Percentiles rank a stretch among this genome's conserved stretches.
Evolutionary conservation across 2,329 filamentous ascomycete genomes (phyloP).

Genomic region (Gaeumannomyces sp.): DNA sequence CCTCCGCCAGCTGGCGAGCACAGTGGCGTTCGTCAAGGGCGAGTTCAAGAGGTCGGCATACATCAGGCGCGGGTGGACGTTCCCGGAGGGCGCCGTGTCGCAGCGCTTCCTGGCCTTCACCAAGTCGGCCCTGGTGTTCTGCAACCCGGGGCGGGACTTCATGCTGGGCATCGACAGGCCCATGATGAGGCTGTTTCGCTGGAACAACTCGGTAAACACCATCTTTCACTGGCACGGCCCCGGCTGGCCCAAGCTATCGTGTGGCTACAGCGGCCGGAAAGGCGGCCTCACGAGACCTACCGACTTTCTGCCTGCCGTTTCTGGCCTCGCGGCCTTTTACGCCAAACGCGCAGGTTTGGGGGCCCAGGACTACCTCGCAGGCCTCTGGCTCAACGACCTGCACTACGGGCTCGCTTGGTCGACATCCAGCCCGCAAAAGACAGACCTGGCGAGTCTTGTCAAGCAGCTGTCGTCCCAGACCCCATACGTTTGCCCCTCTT

Average conservation of each 20-base stretch:
- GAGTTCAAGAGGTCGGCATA: not conserved
- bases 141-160: too few species aligned
- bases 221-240: not conserved
- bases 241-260: not conserved
- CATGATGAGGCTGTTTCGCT: not conserved
- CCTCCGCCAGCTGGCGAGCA: not conserved
- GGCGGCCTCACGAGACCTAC: not conserved
- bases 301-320: not conserved
- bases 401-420: not conserved
- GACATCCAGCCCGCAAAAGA: not conserved
- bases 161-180: not conserved
- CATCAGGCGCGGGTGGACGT: not conserved
- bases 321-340: not conserved
- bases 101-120: not conserved
- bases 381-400: not conserved
- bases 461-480: not conserved
- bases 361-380: not conserved
- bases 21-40: not conserved
- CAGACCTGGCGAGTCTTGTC: not conserved
- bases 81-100: not conserved
- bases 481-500: not conserved
- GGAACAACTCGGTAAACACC: not conserved
- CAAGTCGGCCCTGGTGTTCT: not conserved
- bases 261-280: not conserved
- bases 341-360: not conserved